Percentiles rank a stretch among this genome's conserved stretches.
phyloP scores from a whole-genome alignment of 2,329 filamentous ascomycete species.

The Colletotrichum sp. region DNA sequence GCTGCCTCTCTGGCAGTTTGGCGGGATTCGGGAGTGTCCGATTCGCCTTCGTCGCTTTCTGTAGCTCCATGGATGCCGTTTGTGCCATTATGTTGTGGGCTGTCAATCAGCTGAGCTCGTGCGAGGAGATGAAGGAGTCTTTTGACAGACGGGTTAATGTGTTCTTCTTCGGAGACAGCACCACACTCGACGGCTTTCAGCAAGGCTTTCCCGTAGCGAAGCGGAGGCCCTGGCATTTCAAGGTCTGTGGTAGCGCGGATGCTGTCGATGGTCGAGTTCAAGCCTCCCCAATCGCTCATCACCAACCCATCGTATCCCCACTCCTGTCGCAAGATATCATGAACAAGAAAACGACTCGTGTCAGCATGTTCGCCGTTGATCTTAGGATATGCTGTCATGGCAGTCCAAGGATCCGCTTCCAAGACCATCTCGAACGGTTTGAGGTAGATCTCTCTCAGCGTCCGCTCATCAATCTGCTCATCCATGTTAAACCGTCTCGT shows the following conservation, averaged over 20 bases:
- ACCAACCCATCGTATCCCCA: slow-evolving; percentile 51
- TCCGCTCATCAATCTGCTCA: slow-evolving; percentile 31
- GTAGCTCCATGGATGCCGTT: neutral
- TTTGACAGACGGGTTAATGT: neutral
- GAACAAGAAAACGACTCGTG: slow-evolving; percentile 35
- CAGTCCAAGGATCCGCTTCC: slow-evolving; percentile 44
- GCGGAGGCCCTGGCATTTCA: slow-evolving; percentile 40
- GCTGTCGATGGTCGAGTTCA: slow-evolving; percentile 35
- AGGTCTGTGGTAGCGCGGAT: slow-evolving; percentile 35
- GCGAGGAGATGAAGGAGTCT: neutral
- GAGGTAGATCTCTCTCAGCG: slow-evolving; percentile 45
- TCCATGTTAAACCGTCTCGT: slow-evolving; percentile 31
- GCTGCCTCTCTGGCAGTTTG: neutral
- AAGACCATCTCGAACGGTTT: slow-evolving; percentile 50
- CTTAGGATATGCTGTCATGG: slow-evolving; percentile 54
- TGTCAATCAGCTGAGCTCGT: neutral
- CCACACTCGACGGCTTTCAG: neutral
- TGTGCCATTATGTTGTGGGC: neutral
- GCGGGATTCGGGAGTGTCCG: neutral
- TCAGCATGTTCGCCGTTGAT: slow-evolving; percentile 50
- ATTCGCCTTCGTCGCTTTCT: neutral
- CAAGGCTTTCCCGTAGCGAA: neutral
- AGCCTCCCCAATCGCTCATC: slow-evolving; percentile 53
- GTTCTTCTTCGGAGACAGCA: neutral
- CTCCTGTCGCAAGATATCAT: slow-evolving; percentile 44